These are phyloP conservation scores for Alternaria viburni DNA, from an alignment of 2,329 filamentous ascomycete genomes.

Conservation along the genomic window DNA sequence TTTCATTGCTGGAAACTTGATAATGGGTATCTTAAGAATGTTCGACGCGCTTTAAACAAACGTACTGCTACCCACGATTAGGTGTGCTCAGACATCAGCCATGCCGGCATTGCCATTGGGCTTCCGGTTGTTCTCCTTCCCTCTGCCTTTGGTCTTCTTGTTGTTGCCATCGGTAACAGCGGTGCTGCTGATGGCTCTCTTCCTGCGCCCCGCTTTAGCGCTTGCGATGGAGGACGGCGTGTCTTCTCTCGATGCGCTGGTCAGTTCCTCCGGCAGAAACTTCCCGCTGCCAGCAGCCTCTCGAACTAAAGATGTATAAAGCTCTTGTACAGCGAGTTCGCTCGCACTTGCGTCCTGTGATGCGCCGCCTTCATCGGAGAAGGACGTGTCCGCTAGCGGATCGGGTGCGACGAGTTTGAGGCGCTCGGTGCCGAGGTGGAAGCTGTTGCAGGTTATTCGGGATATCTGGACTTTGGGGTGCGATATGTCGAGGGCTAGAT, in stretches of 20 bases:
- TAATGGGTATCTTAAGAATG: neutral
- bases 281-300: slow-evolving; percentile 44
- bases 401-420: slow-evolving; percentile 48
- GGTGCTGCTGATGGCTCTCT: slow-evolving; percentile 37
- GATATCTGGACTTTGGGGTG: slow-evolving; percentile 50
- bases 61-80: neutral
- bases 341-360: slow-evolving; percentile 37
- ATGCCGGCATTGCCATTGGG: neutral
- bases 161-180: slow-evolving; percentile 22
- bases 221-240: slow-evolving; percentile 36
- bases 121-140: slow-evolving; percentile 23
- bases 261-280: slow-evolving; percentile 32
- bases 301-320: slow-evolving; percentile 37
- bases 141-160: slow-evolving; percentile 34
- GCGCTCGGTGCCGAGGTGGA: slow-evolving; percentile 48
- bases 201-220: slow-evolving; percentile 22
- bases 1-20: neutral
- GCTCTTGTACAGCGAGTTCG: slow-evolving; percentile 41
- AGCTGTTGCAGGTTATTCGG: slow-evolving; percentile 51
- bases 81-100: neutral
- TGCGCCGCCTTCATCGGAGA: slow-evolving; percentile 28
- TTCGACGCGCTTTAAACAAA: neutral
- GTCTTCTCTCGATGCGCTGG: slow-evolving; percentile 14
- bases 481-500: slow-evolving; percentile 51
- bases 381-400: slow-evolving; percentile 29